phyloP scores from a whole-genome alignment of 768 basidiomycete species.

The Vishniacozyma victoriae region DNA sequence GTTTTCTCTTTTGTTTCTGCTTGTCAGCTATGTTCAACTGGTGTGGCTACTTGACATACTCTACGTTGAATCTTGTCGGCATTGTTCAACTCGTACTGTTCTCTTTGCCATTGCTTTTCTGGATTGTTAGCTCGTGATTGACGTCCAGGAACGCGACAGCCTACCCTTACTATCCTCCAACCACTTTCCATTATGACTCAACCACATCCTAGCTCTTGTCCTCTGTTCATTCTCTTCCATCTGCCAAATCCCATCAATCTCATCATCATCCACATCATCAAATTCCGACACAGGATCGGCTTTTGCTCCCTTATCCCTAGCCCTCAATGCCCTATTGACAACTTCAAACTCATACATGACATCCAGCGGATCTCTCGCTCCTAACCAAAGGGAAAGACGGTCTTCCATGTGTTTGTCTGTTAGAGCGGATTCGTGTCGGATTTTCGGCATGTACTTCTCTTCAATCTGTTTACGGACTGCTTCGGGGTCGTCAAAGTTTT shows the following conservation, averaged over 20 bases:
- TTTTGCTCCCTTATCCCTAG: slow-evolving; percentile 21
- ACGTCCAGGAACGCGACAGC: background rate
- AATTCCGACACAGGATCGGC: slow-evolving; percentile 19
- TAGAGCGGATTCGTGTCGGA: slow-evolving; percentile 11
- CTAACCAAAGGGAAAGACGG: slow-evolving; percentile 22
- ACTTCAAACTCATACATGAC: slow-evolving; percentile 22
- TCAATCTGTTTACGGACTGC: slow-evolving; percentile 16
- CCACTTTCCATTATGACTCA: slow-evolving; percentile 36
- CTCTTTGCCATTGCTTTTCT: slow-evolving; percentile 21
- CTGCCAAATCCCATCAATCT: slow-evolving; percentile 26
- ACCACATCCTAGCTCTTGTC: slow-evolving; percentile 35
- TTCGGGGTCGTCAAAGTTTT: slow-evolving; percentile 27
- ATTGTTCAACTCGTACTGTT: slow-evolving; percentile 8
- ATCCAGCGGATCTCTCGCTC: slow-evolving; percentile 17
- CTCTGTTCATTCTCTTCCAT: slow-evolving; percentile 32
- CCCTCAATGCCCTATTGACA: slow-evolving; percentile 19
- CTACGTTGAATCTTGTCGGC: background rate
- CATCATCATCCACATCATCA: slow-evolving; percentile 38
- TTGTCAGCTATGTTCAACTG: too few relatives aligned
- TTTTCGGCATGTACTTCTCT: slow-evolving; percentile 15
- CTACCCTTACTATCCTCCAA: slow-evolving; percentile 34
- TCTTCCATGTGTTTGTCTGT: background rate
- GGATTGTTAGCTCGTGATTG: background rate
- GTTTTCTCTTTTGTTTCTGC: too few relatives aligned
- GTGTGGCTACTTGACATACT: too few relatives aligned